Base-by-base conservation (phyloP, 139 green algal species). In the Zygnema circumcarinatum region DNA sequence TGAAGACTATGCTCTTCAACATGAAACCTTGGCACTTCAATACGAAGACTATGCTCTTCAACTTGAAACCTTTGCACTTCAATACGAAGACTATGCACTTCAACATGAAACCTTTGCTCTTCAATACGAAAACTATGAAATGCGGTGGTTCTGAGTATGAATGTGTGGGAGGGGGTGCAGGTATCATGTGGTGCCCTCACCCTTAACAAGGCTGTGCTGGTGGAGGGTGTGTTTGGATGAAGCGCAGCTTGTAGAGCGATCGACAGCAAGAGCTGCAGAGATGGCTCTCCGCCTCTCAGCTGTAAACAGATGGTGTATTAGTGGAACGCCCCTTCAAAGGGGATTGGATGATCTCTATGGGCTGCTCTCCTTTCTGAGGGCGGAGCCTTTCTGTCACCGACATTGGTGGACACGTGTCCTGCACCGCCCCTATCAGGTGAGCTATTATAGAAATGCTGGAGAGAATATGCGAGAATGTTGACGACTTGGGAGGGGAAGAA, bases 221-320 rank as follows among this genome's bases (percentile, higher is more conserved):
- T 98, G 95, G 95, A 93, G 96, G 0, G 93, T 99, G 35, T 95
- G 95, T 62, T 88, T 98, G 74, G 96, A 99, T 81, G 96, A 98
- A 87, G 96, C 96, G 0, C 96, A 99, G 88, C 94, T 97, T 93
- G 95, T 99, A 79, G 94, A 96, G 87, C 92, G 89, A 85, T 95
- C 94, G 21, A 67, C 74, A 0, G 89, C 93, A 39, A 93, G 94
- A 72, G 96, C 95, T 0, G 91, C 95, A 2, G 87, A 94, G 75
- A 96, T 98, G 95, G 95, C 95, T 3, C 76, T 89, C 29, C 90
- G 92, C 79, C 85, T 96, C 72, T 20, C 75, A 0, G 82, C 90
- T 0, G 74, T 78, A n/a, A 86, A 94, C 82, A 69, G 91, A 2
- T 95, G 93, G 90, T 90, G 85, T 40, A 62, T 98, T 0, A 96